Evolutionary conservation across 345 rosid genomes (phyloP), one percentile per base, ranked within the genome.

Genomic region (Nasturtium officinale): DNA sequence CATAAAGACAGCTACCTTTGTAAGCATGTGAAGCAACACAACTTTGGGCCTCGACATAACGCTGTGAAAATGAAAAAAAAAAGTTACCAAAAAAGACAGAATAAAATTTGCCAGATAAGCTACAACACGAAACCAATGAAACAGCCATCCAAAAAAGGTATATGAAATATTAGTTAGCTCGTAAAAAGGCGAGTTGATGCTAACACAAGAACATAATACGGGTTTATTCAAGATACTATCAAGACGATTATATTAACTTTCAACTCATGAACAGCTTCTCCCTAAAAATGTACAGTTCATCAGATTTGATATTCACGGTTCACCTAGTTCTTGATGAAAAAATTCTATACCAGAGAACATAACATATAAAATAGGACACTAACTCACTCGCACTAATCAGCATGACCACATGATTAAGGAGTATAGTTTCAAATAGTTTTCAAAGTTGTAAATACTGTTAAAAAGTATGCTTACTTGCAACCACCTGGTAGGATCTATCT

Each of bases 1-100:
- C 23, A 40, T 13, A 64, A 72, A 56, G 47, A 67, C 28, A 42
- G 5, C 69, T 83, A 95, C 99, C 99, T 86, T 83, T 91, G 78
- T 91, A 95, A 74, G 91, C 94, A 85, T 95, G 94, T 65, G 96
- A 83, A 76, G 97, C 89, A 70, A 91, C 78, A 77, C 90, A 88
- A 80, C 98, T 89, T 71, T 87, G 97, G 11, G 97, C 99, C 83
- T 95, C 99, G 46, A 95, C 97, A 80, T 95, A 95, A 28, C 97
- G 89, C 99, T 91, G 96, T 75, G 77, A 63, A 64, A 18, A 61
- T n/a, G 16, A 72, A 48, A 2, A 23, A 7, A 37, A 65, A 47
- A 23, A 32, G 7, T 56, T 42, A 71, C 55, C 61, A 20, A 61
- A 55, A 18, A 21, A 32, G 18, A 35, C 59, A 21, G 12, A 54